Conservation (phyloP, 2,329 filamentous ascomycete species). For the Diaporthe citrichinensis region DNA sequence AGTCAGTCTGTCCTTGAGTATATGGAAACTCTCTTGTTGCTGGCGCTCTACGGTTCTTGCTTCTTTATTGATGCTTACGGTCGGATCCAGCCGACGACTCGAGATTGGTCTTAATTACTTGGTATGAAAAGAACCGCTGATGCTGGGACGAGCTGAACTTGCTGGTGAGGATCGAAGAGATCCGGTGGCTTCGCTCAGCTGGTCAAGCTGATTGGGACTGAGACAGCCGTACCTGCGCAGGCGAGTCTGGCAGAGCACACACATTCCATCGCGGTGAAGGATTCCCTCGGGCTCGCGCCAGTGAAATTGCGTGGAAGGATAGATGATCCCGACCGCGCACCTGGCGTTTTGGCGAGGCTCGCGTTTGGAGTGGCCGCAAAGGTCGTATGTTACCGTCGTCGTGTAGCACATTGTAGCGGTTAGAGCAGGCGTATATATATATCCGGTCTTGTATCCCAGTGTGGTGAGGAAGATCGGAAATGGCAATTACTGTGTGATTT, state of each 20-base stretch:
- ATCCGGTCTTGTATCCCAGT: neutral
- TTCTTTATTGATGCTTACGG: neutral
- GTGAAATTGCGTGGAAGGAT: neutral
- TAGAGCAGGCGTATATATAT: neutral
- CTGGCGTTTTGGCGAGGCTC: neutral
- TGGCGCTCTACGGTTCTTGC: neutral
- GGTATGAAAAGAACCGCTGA: neutral
- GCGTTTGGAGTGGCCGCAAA: neutral
- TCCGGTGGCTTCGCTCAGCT: too few species aligned
- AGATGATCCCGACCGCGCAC: neutral
- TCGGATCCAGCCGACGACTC: neutral
- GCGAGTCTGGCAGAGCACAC: neutral
- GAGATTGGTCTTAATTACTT: neutral
- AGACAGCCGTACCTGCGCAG: neutral
- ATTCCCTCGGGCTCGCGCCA: neutral
- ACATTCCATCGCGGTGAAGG: neutral
- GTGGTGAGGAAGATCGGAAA: neutral
- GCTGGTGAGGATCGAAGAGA: neutral
- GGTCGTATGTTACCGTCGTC: neutral
- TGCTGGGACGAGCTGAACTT: neutral
- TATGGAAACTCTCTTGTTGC: neutral
- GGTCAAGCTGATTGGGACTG: neutral
- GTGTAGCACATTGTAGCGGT: conserved; percentile 6
- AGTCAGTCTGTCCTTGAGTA: neutral
- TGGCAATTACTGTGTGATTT: neutral